phyloP scores from a whole-genome alignment of 257 asterid genomes.

The Solanum pimpinellifolium region DNA sequence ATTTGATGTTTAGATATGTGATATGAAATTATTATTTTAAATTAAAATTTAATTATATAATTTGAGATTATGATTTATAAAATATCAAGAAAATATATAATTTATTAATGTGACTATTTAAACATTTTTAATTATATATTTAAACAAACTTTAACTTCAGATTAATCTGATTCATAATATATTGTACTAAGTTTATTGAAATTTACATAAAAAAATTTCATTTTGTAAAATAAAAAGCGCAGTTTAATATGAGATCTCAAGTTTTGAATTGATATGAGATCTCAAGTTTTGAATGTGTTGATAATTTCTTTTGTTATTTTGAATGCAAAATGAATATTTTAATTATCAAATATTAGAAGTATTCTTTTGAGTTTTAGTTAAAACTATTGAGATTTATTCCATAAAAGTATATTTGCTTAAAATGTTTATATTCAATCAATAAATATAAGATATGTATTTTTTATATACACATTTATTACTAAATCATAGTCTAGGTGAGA shows the following conservation, averaged over 20 bases:
- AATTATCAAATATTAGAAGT: neutral
- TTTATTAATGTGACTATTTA: too few relatives aligned
- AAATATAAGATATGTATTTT: neutral
- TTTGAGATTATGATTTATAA: neutral
- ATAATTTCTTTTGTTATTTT: neutral
- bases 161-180: too few relatives aligned
- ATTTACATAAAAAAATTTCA: too few relatives aligned
- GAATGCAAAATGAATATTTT: neutral
- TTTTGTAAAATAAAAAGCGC: too few relatives aligned
- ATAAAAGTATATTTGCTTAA: neutral
- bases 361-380: neutral
- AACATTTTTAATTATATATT: too few relatives aligned
- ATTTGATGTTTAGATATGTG: fast-evolving
- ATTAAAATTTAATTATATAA: neutral
- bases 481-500: neutral
- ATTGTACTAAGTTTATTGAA: too few relatives aligned
- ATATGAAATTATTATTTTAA: neutral
- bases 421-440: neutral
- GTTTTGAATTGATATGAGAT: neutral
- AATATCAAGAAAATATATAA: fast-evolving
- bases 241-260: neutral
- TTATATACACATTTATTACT: neutral
- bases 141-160: neutral
- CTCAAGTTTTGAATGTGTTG: neutral
- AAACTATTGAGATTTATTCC: neutral